Evolutionary conservation across 2,329 filamentous ascomycete genomes (phyloP), one percentile per base, ranked within the genome.

Genomic region (Blumeria hordei): DNA sequence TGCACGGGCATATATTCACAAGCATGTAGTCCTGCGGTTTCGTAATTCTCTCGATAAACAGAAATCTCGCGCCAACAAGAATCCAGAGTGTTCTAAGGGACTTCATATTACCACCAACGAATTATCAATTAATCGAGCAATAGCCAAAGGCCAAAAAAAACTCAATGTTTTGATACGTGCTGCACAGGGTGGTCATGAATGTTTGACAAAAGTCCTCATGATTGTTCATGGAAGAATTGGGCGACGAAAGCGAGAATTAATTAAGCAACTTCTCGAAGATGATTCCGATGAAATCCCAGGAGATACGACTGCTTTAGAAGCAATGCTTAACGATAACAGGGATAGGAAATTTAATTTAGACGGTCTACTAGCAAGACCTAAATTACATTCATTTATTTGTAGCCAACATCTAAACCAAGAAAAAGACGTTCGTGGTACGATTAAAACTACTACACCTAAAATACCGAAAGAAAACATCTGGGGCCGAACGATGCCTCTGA

Each of bases 191-290:
- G 68, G 76, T 57, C 57, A 67, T 36, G 53, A 58, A 0, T 70
- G 71, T 53, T 70, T 81, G 67, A 63, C 68, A 34, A 67, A 63
- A 9, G 64, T 81, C 8, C 67, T 79, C 35, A 60, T 68, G 45
- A 62, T 70, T 18, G 72, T 69, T 1, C 78, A 79, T 60, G 78
- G 74, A 6, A 70, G 77, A 34, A 60, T 65, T 0, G 78, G 78
- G 16, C 69, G 67, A 55, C 68, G 74, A 36, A 70, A 77, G 45
- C 71, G 74, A 12, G 62, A 71, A 53, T 67, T 81, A 2, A 59
- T 75, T 41, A 59, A 65, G 0, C 59, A 68, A 0, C 77, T 57
- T 58, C 70, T 63, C n/a, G 43, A 54, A 43, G 53, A 57, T 10
- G 58, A 59, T 32, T 61, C 55, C 60, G 59, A 62, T 0, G 63